Conservation (phyloP, 768 basidiomycete genomes). For the Trametes villosa region DNA sequence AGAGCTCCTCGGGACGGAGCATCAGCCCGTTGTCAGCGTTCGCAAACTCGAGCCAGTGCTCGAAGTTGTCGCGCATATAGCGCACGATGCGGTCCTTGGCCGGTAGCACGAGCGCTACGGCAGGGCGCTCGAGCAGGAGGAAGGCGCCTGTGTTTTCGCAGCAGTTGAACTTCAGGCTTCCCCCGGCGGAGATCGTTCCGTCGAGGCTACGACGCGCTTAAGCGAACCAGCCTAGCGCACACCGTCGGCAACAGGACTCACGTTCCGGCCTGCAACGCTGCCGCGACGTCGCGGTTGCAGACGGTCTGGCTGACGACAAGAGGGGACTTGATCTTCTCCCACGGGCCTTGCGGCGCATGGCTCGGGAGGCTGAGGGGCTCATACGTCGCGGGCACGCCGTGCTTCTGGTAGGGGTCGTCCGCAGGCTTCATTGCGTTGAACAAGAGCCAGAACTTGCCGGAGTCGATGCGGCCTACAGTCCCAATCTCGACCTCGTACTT, state of each 20-base stretch:
- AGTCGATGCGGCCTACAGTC: background rate
- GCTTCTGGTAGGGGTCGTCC: background rate
- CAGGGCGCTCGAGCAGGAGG: background rate
- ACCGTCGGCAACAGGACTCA: background rate
- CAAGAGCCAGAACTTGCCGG: background rate
- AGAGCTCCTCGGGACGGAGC: constrained; percentile 1
- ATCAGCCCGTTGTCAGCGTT: background rate
- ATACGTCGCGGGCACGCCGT: background rate
- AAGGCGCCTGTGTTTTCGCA: background rate
- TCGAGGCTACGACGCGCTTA: no score
- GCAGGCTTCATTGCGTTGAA: background rate
- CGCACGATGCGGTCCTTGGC: background rate
- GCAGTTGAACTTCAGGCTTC: no score
- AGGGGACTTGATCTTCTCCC: background rate
- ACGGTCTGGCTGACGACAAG: background rate
- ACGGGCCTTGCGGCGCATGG: background rate
- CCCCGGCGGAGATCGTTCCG: no score
- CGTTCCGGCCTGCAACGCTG: background rate
- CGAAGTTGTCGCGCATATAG: constrained; percentile 8
- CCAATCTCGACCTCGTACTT: constrained; percentile 14
- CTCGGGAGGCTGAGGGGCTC: background rate
- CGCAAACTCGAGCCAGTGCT: constrained; percentile 11
- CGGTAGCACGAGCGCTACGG: background rate
- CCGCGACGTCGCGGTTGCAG: background rate
- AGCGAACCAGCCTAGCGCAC: no score